Evolutionary conservation across 345 rosid genomes (phyloP).

Genomic region (Crucihimalaya himalaica): DNA sequence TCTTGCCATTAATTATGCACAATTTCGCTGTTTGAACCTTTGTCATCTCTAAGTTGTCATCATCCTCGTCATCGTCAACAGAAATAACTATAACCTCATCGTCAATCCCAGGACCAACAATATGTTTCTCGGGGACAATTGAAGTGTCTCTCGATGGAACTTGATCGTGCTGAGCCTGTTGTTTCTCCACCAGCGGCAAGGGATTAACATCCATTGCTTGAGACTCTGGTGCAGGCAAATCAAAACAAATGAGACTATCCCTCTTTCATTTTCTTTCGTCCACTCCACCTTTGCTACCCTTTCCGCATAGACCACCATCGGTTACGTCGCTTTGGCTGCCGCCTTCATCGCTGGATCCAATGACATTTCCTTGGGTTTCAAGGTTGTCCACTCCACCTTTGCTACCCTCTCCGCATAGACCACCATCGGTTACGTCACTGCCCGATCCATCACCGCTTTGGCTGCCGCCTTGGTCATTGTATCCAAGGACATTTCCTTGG

Average conservation of each 20-base stretch:
- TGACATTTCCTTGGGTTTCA: too few relatives aligned
- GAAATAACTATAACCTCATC: not conserved
- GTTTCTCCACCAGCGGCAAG: not conserved
- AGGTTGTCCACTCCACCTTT: too few relatives aligned
- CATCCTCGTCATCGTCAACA: not conserved
- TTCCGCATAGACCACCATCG: not conserved
- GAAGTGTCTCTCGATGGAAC: not conserved
- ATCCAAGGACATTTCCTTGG: too few relatives aligned
- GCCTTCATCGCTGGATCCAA: too few relatives aligned
- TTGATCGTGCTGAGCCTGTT: not conserved
- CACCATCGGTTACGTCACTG: not conserved
- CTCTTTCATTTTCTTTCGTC: not conserved
- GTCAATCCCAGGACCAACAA: not conserved
- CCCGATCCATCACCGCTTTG: not conserved
- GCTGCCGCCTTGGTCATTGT: not conserved
- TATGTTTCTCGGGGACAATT: not conserved
- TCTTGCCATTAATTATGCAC: not conserved
- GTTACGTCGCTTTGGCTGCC: too few relatives aligned
- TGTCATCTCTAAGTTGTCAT: too few relatives aligned
- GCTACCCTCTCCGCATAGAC: too few relatives aligned
- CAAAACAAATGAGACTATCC: not conserved
- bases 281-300: not conserved
- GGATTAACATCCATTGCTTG: not conserved
- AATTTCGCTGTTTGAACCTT: not conserved
- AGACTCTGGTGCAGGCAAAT: not conserved